Evolutionary conservation across 116 monocot genomes (phyloP), one percentile per base, ranked within the genome.

Genomic region (Iris pallida): DNA sequence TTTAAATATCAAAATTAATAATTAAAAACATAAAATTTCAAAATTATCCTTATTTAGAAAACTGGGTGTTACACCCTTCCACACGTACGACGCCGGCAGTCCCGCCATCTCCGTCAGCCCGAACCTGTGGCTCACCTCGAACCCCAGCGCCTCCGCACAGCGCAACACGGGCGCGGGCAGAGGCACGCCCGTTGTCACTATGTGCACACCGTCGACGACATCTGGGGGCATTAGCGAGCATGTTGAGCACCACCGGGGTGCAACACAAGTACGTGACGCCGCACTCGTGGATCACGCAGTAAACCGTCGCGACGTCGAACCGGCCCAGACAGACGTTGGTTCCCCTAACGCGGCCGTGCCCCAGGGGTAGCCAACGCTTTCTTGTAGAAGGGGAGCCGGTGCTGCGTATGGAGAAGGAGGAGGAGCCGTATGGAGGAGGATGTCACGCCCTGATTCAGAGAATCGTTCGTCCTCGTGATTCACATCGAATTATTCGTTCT

Each of bases 301-400:
- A 87, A 16, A 94, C 68, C 42, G 58, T 47, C 0, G 43, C 75
- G 9, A 83, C 87, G 45, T 90, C 87, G 43, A 94, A 80, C 52
- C 76, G 77, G 68, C 94, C 84, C 46, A 94, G 94, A 79, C 94
- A 90, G 69, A 94, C 30, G 75, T 94, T 94, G 73, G 83, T 83
- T 52, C 87, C 94, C 42, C 87, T 90, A 13, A 70, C 6, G 84
- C 90, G 4, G 90, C 90, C 16, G 90, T 42, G 17, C 85, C 94
- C 87, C 87, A 94, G 0, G 90, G 73, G 79, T 67, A 94, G 78
- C 85, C 94, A 87, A 94, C 20, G 90, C 94, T 62, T 94, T 94
- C 56, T 83, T 76, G 78, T 90, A 88, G 81, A 90, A 94, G 55
- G 55, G 14, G 15, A 68, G 13, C 10, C 7, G 19, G 1, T 53